Conservation (phyloP, 1,139 yeast genomes). For the Debaryomyces sp. region DNA sequence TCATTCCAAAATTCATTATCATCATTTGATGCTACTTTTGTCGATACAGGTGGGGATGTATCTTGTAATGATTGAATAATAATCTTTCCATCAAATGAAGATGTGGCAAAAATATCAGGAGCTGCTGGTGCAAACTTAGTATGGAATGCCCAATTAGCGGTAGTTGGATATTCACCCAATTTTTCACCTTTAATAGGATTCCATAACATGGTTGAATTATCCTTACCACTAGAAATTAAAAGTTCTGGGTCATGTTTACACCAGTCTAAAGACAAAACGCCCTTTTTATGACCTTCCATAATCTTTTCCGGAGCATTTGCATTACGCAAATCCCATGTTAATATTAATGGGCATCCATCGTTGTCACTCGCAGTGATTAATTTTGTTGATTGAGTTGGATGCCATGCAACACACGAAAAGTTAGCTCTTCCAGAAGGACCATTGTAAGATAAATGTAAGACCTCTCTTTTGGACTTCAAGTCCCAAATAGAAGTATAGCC, state of each 20-base stretch:
- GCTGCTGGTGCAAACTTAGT: constrained; percentile 83
- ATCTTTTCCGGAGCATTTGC: constrained; percentile 84
- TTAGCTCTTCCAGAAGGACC: constrained; percentile 60
- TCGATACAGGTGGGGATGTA: constrained; percentile 57
- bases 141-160: constrained; percentile 93
- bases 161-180: constrained; percentile 86
- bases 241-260: constrained; percentile 79
- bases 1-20: constrained; percentile 82
- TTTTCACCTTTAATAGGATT: constrained; percentile 74
- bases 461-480: constrained; percentile 83
- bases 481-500: constrained; percentile 96
- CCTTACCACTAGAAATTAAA: constrained; percentile 87
- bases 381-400: constrained; percentile 80
- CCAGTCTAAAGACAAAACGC: constrained; percentile 92
- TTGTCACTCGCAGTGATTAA: constrained; percentile 85
- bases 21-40: constrained; percentile 52
- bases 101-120: constrained; percentile 91
- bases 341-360: constrained; percentile 77
- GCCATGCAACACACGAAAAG: constrained; percentile 81
- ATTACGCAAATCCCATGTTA: constrained; percentile 96
- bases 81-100: constrained; percentile 90
- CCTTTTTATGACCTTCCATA: constrained; percentile 81
- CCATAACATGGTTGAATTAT: constrained; percentile 87
- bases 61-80: constrained; percentile 87
- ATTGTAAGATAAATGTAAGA: constrained; percentile 73